Percentiles rank a stretch among this genome's conserved stretches.
Conservation (phyloP, 805 yeast genomes). For the Ascoidea rubescens region DNA sequence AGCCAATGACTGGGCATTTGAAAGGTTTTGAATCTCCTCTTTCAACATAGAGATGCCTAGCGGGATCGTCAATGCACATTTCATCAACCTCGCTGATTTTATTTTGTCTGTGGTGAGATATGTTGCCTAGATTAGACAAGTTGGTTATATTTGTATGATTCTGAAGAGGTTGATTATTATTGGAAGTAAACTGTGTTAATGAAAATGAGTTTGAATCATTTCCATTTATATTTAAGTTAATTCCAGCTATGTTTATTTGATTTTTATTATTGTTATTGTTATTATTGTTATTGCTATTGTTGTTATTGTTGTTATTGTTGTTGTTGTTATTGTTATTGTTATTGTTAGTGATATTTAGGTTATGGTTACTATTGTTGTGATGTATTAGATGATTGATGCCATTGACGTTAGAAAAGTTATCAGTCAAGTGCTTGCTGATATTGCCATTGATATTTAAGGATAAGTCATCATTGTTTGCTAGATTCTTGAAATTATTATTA, state of each 20-base stretch:
- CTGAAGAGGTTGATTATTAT: background rate
- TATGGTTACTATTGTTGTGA: conserved; percentile 11
- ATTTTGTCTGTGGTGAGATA: conserved; percentile 15
- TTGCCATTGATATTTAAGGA: background rate
- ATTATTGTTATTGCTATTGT: background rate
- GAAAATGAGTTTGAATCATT: background rate
- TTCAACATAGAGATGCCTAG: conserved; percentile 82
- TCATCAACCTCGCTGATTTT: conserved; percentile 31
- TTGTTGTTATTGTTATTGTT: conserved; percentile 8
- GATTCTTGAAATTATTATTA: background rate
- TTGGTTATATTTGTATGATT: conserved; percentile 4
- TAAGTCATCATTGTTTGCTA: background rate
- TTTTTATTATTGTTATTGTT: no score
- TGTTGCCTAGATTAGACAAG: conserved; percentile 20
- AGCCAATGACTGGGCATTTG: conserved; percentile 95
- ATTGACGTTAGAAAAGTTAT: no score
- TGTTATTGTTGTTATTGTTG: conserved; percentile 5
- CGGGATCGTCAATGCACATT: conserved; percentile 90
- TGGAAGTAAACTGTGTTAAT: background rate
- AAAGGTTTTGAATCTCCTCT: conserved; percentile 92
- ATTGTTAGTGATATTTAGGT: conserved; percentile 4
- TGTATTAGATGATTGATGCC: background rate
- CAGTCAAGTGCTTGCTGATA: background rate
- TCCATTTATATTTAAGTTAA: no score
- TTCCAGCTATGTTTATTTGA: background rate